phyloP scores from a whole-genome alignment of 805 yeast species.

The Ogataea parapolymorpha region DNA sequence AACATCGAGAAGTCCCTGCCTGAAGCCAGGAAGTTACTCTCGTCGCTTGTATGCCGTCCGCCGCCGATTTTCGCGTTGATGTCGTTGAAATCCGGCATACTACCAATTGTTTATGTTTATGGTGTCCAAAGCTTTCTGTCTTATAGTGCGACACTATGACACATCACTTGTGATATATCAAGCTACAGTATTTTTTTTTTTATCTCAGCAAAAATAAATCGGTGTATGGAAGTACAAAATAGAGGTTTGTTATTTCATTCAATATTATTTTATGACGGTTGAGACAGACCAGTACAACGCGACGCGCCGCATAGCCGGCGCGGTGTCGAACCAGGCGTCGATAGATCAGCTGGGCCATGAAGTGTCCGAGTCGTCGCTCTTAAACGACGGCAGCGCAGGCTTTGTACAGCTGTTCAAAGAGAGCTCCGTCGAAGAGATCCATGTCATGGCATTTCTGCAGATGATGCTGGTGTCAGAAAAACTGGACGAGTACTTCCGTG shows the following conservation, averaged over 20 bases:
- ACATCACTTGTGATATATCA: constrained; percentile 9
- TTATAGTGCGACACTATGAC: constrained; percentile 5
- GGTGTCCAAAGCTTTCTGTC: background rate
- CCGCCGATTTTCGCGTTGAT: constrained; percentile 10
- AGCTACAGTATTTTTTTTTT: constrained; percentile 5
- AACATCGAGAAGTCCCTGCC: constrained; percentile 13
- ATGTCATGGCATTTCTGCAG: constrained; percentile 10
- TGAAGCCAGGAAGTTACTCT: constrained; percentile 4
- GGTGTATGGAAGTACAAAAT: background rate
- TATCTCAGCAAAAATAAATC: background rate
- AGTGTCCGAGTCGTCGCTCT: background rate
- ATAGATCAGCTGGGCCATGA: background rate
- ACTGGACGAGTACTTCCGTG: constrained; percentile 7
- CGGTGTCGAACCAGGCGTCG: background rate
- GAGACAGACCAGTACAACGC: constrained; percentile 6
- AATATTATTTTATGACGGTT: constrained; percentile 4
- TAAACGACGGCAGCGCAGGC: background rate
- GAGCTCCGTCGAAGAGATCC: constrained; percentile 7
- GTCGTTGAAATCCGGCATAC: constrained; percentile 12
- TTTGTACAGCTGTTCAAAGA: constrained; percentile 2
- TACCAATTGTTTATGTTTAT: background rate
- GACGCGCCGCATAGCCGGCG: constrained; percentile 6
- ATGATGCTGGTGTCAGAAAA: constrained; percentile 7
- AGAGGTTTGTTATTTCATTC: background rate
- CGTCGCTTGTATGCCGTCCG: constrained; percentile 1